Percentiles rank a stretch among this genome's conserved stretches.
Evolutionary conservation across 176 grass and related monocot species (phyloP).

Genomic region (Carex parvula): DNA sequence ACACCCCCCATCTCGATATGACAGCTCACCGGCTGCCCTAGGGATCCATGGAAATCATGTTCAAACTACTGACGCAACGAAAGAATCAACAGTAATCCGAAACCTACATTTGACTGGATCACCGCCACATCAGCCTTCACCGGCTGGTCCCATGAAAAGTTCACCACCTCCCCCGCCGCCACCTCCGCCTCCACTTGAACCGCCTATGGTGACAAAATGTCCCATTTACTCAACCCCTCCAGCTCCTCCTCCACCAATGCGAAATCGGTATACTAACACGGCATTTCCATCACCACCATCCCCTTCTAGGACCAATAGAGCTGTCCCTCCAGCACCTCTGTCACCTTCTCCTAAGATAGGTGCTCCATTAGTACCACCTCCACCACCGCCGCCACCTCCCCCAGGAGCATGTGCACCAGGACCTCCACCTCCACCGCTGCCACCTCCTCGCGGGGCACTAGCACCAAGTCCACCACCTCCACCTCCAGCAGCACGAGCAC

Average conservation of each 20-base stretch:
- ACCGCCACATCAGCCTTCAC: conserved; percentile 26
- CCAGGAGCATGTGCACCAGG: neutral
- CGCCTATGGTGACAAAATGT: conserved; percentile 20
- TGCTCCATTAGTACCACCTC: conserved; percentile 20
- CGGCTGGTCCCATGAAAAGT: conserved; percentile 24
- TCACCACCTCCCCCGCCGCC: conserved; percentile 4
- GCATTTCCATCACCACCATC: conserved; percentile 5
- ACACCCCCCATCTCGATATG: conserved; percentile 82
- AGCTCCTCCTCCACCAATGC: conserved; percentile 30
- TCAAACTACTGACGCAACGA: conserved; percentile 8
- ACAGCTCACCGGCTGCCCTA: conserved; percentile 74
- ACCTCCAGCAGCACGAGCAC: neutral
- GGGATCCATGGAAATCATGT: conserved; percentile 42
- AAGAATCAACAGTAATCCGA: conserved; percentile 28
- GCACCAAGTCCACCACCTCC: conserved; percentile 23
- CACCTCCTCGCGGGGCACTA: neutral
- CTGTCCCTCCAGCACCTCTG: conserved; percentile 19
- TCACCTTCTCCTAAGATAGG: conserved; percentile 8
- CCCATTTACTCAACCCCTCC: conserved; percentile 32
- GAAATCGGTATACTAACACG: neutral
- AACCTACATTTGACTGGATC: conserved; percentile 23
- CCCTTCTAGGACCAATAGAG: neutral
- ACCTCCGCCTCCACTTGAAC: conserved; percentile 22
- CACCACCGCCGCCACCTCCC: conserved; percentile 28
- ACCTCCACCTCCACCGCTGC: conserved; percentile 21